These are phyloP conservation scores for Termitomyces bulborhizus DNA, from an alignment of 768 basidiomycete genomes.

Conservation along the genomic window DNA sequence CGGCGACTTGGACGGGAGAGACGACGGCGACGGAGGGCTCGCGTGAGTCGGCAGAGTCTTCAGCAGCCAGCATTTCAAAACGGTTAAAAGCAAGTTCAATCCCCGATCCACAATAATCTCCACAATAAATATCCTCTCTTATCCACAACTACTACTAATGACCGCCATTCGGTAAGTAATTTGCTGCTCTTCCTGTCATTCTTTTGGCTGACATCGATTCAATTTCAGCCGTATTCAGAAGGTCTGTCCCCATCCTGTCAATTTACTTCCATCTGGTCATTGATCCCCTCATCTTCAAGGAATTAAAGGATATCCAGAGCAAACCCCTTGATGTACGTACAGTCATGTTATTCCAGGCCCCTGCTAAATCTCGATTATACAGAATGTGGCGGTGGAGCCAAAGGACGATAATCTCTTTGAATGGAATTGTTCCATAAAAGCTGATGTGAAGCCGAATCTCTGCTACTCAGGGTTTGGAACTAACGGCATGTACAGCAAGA, in stretches of 20 bases:
- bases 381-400: conserved; percentile 61
- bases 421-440: conserved; percentile 77
- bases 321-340: conserved; percentile 57
- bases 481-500: conserved; percentile 41
- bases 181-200: no score
- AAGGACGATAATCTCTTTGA: conserved; percentile 68
- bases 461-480: neutral
- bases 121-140: no score
- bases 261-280: neutral
- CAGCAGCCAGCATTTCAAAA: conserved; percentile 24
- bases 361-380: conserved; percentile 4
- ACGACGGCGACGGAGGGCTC: neutral
- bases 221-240: conserved; percentile 64
- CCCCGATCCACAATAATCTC: no score
- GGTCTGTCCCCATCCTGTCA: conserved; percentile 28
- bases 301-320: conserved; percentile 53
- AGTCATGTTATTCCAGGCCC: conserved; percentile 3
- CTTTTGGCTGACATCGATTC: conserved; percentile 19
- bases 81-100: neutral
- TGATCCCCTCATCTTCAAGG: conserved; percentile 34
- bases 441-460: conserved; percentile 42
- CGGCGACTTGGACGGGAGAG: conserved; percentile 3
- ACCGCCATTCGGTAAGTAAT: conserved; percentile 24
- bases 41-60: conserved; percentile 24
- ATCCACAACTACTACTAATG: conserved; percentile 8